Evolutionary conservation across 139 green algal species (phyloP).

Genomic region (Volvox reticuliferus): DNA sequence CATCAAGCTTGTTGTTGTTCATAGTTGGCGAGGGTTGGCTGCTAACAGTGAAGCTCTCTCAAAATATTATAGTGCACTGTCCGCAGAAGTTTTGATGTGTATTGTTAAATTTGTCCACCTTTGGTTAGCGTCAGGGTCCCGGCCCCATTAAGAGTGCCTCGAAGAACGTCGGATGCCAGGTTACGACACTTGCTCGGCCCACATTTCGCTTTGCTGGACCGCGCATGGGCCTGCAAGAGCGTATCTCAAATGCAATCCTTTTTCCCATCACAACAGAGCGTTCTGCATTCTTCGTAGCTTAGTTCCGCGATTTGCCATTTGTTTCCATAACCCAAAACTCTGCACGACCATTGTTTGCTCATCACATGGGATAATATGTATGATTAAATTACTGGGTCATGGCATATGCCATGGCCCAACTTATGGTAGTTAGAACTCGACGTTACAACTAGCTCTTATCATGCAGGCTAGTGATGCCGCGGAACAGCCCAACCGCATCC

Average conservation of each 20-base stretch:
- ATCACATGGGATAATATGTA: conserved; percentile 2
- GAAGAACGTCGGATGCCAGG: background rate
- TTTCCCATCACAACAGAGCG: no score
- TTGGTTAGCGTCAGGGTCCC: background rate
- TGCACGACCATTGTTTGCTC: background rate
- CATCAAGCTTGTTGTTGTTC: conserved; percentile 83
- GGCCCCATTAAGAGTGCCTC: background rate
- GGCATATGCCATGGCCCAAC: conserved; percentile 25
- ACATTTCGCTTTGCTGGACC: background rate
- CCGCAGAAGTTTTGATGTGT: background rate
- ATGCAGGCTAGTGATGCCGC: background rate
- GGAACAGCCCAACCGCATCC: conserved; percentile 36
- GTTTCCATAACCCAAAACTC: background rate
- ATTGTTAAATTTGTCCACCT: background rate
- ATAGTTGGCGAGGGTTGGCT: conserved; percentile 45
- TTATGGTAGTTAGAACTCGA: background rate
- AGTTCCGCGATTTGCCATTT: no score
- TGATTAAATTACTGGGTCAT: background rate
- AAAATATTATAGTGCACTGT: background rate
- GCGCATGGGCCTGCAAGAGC: no score
- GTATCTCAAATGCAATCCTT: no score
- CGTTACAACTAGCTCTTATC: background rate
- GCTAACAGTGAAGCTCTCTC: background rate
- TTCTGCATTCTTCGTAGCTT: no score
- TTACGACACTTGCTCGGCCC: background rate